Conservation (phyloP, 2,329 filamentous ascomycete genomes). For the Pseudogymnoascus sp. region DNA sequence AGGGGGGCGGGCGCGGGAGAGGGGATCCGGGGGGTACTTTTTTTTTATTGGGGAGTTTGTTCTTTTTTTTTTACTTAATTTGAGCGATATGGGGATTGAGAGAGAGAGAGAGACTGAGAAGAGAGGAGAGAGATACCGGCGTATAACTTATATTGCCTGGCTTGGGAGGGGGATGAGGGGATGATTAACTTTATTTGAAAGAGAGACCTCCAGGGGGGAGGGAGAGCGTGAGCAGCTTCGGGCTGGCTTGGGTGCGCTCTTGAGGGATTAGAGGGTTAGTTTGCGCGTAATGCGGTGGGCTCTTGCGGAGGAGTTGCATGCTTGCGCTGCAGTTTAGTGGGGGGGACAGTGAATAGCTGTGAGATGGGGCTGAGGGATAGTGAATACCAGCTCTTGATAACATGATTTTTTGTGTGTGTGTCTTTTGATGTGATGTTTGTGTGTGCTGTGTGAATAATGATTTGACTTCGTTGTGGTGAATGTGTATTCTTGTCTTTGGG, state of each 20-base stretch:
- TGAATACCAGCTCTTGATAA: conserved; percentile 5
- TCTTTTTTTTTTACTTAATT: conserved; percentile 1
- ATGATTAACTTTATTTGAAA: not conserved
- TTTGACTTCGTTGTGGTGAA: not conserved
- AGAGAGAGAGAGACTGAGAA: not conserved
- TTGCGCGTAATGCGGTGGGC: not conserved
- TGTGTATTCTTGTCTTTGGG: not conserved
- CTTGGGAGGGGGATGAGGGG: not conserved
- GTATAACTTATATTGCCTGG: not conserved
- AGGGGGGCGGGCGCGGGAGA: not conserved
- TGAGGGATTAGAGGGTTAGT: not conserved
- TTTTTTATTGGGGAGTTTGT: not conserved
- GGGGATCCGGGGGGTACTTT: not conserved
- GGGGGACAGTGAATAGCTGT: not conserved
- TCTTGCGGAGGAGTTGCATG: conserved; percentile 1
- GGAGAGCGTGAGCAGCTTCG: not conserved
- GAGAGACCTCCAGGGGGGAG: not conserved
- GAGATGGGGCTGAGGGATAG: not conserved
- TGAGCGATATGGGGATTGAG: not conserved
- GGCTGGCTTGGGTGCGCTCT: not conserved
- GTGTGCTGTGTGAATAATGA: not conserved
- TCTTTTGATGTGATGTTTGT: not conserved
- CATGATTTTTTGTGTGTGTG: not conserved
- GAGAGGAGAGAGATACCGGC: not conserved
- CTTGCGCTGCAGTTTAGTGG: not conserved